Conservation (phyloP, 2,329 filamentous ascomycete species). For the Amylocarpus encephaloides region DNA sequence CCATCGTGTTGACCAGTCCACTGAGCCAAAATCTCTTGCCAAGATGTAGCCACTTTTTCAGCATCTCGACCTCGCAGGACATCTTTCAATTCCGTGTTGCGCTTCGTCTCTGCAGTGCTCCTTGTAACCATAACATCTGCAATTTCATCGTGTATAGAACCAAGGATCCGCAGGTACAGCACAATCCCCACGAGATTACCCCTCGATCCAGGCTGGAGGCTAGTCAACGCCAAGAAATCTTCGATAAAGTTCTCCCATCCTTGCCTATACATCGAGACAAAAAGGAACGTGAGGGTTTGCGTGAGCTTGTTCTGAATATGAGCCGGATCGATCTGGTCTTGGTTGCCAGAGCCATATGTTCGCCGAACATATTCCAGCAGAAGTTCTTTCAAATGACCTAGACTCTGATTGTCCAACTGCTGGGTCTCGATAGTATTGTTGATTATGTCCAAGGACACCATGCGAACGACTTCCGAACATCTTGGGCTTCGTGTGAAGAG, state of each 20-base stretch:
- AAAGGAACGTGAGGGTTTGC: constrained; percentile 91
- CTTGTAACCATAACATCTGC: constrained; percentile 83
- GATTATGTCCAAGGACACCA: constrained; percentile 86
- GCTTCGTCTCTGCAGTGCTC: constrained; percentile 70
- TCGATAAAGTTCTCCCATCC: constrained; percentile 89
- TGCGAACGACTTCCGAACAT: constrained; percentile 74
- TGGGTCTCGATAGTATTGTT: constrained; percentile 85
- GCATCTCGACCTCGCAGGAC: constrained; percentile 81
- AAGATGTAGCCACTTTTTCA: constrained; percentile 78
- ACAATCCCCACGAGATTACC: constrained; percentile 72
- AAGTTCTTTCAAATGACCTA: constrained; percentile 72
- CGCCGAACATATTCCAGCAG: constrained; percentile 75
- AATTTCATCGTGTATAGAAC: constrained; percentile 93
- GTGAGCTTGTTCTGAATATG: constrained; percentile 94
- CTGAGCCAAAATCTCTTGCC: constrained; percentile 81
- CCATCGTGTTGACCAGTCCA: constrained; percentile 61
- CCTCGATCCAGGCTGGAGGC: constrained; percentile 50
- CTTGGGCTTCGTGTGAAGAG: constrained; percentile 77
- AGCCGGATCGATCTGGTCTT: constrained; percentile 58
- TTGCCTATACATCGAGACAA: constrained; percentile 76
- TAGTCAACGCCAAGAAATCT: constrained; percentile 75
- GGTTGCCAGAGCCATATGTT: constrained; percentile 56
- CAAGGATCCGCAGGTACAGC: constrained; percentile 82
- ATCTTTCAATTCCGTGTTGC: constrained; percentile 87
- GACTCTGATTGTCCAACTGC: constrained; percentile 63